Percentiles rank a stretch among this genome's conserved stretches.
Evolutionary conservation across 768 basidiomycete genomes (phyloP).

Genomic region (Tricholoma terreum): DNA sequence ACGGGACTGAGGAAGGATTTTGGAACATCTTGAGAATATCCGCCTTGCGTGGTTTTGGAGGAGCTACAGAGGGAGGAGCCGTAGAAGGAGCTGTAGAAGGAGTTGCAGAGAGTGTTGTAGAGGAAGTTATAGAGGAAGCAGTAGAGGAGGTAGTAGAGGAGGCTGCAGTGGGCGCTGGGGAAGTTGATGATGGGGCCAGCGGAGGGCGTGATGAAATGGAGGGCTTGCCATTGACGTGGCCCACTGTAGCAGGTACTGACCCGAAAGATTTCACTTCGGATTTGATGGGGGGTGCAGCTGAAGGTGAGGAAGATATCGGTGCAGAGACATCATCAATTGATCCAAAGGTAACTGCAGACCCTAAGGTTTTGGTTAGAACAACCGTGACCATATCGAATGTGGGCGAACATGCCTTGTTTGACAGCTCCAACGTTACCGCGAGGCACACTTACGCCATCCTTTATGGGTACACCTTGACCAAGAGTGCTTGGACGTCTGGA

Average conservation of each 20-base stretch:
- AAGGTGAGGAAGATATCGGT: slow-evolving; percentile 80
- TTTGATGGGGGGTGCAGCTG: slow-evolving; percentile 61
- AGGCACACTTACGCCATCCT: slow-evolving; percentile 76
- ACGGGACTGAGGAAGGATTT: slow-evolving; percentile 46
- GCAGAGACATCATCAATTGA: slow-evolving; percentile 82
- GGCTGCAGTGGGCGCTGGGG: slow-evolving; percentile 35
- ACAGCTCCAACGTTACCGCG: slow-evolving; percentile 61
- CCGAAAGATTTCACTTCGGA: slow-evolving; percentile 83
- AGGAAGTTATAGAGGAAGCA: slow-evolving; percentile 10
- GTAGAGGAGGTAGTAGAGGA: slow-evolving; percentile 36
- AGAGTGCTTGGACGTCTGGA: slow-evolving; percentile 78
- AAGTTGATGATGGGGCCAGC: slow-evolving; percentile 21
- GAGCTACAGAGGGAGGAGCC: slow-evolving; percentile 30
- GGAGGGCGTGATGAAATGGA: slow-evolving; percentile 42
- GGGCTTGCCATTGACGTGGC: slow-evolving; percentile 63
- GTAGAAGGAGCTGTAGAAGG: slow-evolving; percentile 36
- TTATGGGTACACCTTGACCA: slow-evolving; percentile 66
- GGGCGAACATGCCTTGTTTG: slow-evolving; percentile 55
- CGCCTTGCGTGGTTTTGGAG: slow-evolving; percentile 40
- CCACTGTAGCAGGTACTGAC: slow-evolving; percentile 57
- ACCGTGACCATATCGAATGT: background rate
- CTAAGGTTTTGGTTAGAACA: slow-evolving; percentile 30
- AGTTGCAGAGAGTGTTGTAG: slow-evolving; percentile 8
- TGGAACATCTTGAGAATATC: slow-evolving; percentile 66
- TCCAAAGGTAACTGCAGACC: slow-evolving; percentile 79